These are phyloP conservation scores for Aspergillus chevalieri DNA, from an alignment of 2,329 filamentous ascomycete genomes.

Conservation along the genomic window DNA sequence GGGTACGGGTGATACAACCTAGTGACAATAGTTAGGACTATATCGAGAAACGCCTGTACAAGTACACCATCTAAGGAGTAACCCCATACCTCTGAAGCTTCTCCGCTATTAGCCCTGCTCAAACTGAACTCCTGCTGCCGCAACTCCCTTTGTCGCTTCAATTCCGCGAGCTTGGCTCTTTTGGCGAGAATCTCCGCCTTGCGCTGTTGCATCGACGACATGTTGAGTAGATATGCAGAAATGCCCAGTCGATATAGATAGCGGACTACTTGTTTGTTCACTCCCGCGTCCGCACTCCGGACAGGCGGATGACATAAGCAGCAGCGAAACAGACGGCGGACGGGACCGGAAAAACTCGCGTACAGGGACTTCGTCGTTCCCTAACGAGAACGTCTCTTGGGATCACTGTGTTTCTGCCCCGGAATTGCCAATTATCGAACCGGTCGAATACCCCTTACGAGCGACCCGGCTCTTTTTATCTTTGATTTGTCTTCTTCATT, in stretches of 20 bases:
- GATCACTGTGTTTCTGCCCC: too few relatives aligned
- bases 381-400: background rate
- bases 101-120: conserved; percentile 62
- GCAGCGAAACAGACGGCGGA: conserved; percentile 16
- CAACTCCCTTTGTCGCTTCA: conserved; percentile 85
- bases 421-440: conserved; percentile 31
- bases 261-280: conserved; percentile 4
- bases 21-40: conserved; percentile 13
- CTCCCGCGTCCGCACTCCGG: conserved; percentile 9
- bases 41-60: conserved; percentile 2
- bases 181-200: conserved; percentile 96
- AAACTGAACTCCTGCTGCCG: conserved; percentile 69
- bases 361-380: conserved; percentile 28
- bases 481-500: conserved; percentile 32
- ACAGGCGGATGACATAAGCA: conserved; percentile 34
- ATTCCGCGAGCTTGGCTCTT: conserved; percentile 91
- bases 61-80: background rate
- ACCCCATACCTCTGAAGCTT: conserved; percentile 61
- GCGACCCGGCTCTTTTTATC: conserved; percentile 20
- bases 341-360: conserved; percentile 39
- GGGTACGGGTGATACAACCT: conserved; percentile 66
- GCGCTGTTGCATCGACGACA: conserved; percentile 56
- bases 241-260: background rate
- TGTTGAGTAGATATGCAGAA: conserved; percentile 10
- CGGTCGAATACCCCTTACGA: conserved; percentile 25